Evolutionary conservation across 257 asterid species (phyloP), one percentile per base, ranked within the genome.

Genomic region (Mentha longifolia): DNA sequence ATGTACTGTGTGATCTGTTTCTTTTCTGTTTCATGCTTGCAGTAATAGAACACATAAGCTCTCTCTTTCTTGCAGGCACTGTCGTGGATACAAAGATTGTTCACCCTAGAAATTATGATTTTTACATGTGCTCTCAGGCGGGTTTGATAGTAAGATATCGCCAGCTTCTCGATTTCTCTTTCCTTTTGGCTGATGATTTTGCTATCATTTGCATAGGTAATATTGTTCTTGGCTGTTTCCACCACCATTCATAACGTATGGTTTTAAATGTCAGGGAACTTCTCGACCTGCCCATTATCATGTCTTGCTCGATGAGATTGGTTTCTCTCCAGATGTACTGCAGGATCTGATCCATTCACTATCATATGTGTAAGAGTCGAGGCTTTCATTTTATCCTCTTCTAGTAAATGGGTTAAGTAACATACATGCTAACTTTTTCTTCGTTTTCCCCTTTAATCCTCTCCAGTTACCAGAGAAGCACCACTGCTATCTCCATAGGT

Each of bases 221-320:
- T 19, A 15, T 4, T 10, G 42, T 43, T 57, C 51, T 55, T 43
- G 41, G 15, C 74, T 39, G 41, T 25, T 57, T 65, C 74, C 35
- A 19, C 66, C 39, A 49, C 10, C 51, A 61, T 50, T 54, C 25
- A 6, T 46, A 31, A 69, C 19, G n/a, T 52, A 19, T 25, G 42
- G 55, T 57, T 57, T 55, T 22, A 49, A 61, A 74, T 80, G 56
- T 42, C 87, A 92, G 98, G 98, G 98, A 77, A 93, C 97, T 67
- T 80, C 91, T 66, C 86, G 96, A 56, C 98, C 98, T 42, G 88
- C 86, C 55, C 98, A 93, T 76, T 93, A 93, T 79, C 98, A 91
- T 51, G 91, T 91, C 46, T 80, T 93, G 86, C 81, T 86, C 19
- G 96, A 93, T 76, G 98, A 93, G 81, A 93, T 91, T 62, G 97